Evolutionary conservation across 331 rosid genomes (phyloP).

Genomic region (Saraca asoca): DNA sequence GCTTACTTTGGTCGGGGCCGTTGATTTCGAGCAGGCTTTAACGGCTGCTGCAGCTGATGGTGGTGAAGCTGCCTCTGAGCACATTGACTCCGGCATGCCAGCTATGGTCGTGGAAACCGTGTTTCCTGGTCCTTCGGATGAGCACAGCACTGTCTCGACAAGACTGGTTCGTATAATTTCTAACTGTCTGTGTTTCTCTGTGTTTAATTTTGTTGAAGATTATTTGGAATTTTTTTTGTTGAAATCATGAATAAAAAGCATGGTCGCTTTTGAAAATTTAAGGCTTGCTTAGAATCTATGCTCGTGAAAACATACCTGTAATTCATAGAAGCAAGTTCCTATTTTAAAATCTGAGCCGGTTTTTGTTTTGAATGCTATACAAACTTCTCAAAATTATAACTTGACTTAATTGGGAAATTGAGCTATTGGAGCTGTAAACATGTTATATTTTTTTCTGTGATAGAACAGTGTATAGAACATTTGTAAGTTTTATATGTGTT

Average conservation of each 20-base stretch:
- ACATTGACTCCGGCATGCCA: slow-evolving; percentile 55
- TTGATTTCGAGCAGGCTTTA: slow-evolving; percentile 71
- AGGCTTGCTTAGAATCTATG: background rate
- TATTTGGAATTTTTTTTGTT: background rate
- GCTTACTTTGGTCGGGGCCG: slow-evolving; percentile 73
- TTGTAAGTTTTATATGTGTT: background rate
- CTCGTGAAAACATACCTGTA: background rate
- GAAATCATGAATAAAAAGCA: background rate
- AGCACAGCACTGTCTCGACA: slow-evolving; percentile 75
- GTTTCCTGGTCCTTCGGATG: slow-evolving; percentile 62
- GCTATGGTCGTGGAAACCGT: slow-evolving; percentile 94
- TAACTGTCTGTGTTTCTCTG: background rate
- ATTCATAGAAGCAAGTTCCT: no score
- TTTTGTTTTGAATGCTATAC: no score
- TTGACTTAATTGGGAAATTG: background rate
- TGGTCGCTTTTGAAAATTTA: background rate
- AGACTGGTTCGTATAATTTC: slow-evolving; percentile 63
- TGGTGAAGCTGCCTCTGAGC: slow-evolving; percentile 80
- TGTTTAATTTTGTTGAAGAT: background rate
- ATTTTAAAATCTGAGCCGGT: no score
- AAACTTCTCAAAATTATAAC: background rate
- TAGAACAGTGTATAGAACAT: slow-evolving; percentile 1
- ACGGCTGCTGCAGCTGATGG: slow-evolving; percentile 95
- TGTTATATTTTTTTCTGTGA: slow-evolving; percentile 9
- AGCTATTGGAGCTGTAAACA: slow-evolving; percentile 17